These are phyloP conservation scores for Cutaneotrichosporon cavernicola DNA, from an alignment of 1,284 basidiomycete genomes.

Conservation along the genomic window DNA sequence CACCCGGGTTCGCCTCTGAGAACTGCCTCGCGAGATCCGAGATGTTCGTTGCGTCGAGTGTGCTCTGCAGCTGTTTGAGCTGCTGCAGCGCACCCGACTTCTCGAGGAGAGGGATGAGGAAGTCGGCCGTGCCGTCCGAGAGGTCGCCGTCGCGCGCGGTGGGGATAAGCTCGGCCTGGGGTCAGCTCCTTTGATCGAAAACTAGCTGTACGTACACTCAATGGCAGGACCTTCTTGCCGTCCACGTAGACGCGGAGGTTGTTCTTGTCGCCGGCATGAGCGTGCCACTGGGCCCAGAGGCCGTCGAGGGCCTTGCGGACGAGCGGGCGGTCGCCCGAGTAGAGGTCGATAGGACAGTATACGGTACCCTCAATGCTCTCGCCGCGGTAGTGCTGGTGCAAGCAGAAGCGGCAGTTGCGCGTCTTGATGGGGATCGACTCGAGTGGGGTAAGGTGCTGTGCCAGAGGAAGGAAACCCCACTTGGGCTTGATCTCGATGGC, in stretches of 20 bases:
- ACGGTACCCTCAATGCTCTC: conserved; percentile 14
- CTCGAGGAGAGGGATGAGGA: conserved; percentile 60
- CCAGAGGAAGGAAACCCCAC: conserved; percentile 81
- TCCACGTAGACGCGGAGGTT: conserved; percentile 74
- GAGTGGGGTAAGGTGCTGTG: conserved; percentile 60
- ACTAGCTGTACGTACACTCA: conserved; percentile 58
- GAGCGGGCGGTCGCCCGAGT: conserved; percentile 64
- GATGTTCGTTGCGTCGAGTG: conserved; percentile 76
- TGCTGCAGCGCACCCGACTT: conserved; percentile 61
- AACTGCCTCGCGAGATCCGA: conserved; percentile 37
- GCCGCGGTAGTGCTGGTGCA: conserved; percentile 68
- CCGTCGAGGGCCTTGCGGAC: conserved; percentile 63
- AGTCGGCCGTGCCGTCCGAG: conserved; percentile 19
- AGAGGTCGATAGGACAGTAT: conserved; percentile 87
- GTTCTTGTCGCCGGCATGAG: conserved; percentile 65
- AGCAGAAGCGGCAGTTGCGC: conserved; percentile 76
- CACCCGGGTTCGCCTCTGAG: conserved; percentile 27
- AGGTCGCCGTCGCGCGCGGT: conserved; percentile 12
- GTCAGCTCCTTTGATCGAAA: conserved; percentile 18
- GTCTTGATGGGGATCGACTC: conserved; percentile 64
- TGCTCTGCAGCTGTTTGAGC: conserved; percentile 68
- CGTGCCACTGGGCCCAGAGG: conserved; percentile 72
- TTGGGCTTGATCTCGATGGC: conserved; percentile 94
- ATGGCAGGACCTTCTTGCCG: conserved; percentile 63
- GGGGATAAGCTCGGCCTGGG: conserved; percentile 24